Conservation (phyloP, 257 asterid genomes). For the Solanum virginianum region DNA sequence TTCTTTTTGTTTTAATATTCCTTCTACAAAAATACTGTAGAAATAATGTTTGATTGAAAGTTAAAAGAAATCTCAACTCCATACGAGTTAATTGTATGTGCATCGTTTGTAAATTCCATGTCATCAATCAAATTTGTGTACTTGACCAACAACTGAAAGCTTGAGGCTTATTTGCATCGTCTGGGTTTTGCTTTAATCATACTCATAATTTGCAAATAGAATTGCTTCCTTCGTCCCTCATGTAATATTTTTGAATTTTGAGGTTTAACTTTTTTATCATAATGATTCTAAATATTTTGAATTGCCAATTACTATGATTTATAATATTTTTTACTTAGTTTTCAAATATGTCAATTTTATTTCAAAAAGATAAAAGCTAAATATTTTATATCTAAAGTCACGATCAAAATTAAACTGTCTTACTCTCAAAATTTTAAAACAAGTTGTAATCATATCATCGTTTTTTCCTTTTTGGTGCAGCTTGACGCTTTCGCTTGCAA, state of each 20-base stretch:
- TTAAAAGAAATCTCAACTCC: no score
- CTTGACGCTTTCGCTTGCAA: conserved; percentile 32
- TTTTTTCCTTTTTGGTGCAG: conserved; percentile 17
- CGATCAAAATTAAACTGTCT: no score
- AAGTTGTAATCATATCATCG: neutral
- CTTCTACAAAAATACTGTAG: neutral
- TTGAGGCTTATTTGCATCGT: neutral
- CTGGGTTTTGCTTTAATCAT: neutral
- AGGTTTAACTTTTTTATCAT: no score
- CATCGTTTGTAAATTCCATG: neutral
- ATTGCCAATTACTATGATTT: no score
- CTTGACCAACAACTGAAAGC: neutral
- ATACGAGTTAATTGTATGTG: neutral
- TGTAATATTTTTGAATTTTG: no score
- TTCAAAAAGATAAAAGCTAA: no score
- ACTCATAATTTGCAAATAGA: neutral
- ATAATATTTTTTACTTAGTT: no score
- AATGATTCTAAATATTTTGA: no score
- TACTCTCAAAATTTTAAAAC: neutral
- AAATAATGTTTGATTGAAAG: neutral
- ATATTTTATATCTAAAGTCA: no score
- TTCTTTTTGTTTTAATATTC: neutral
- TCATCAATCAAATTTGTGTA: neutral
- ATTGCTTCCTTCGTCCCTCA: neutral
- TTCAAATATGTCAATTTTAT: no score